A percentile compares a stretch with the other conserved stretches of the same genome.
phyloP scores from a whole-genome alignment of 176 grass and related monocot species.

The Hordeum vulgare region MorexV3_pseudomolecules_assembly NC_058519.1:611945253-611945752 shows the following conservation, averaged over 20 bases:
- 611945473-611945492: background rate
- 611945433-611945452: background rate
- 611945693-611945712: background rate
- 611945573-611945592: background rate
- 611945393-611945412: background rate
- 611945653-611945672: background rate
- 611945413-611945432: background rate
- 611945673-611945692: constrained; percentile 2
- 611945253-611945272: background rate
- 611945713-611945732: constrained; percentile 18
- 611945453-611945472: background rate
- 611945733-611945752: background rate
- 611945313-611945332: constrained; percentile 3
- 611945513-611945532: constrained; percentile 23
- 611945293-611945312: background rate
- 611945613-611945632: no score
- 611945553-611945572: background rate
- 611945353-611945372: constrained; percentile 15
- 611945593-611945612: background rate
- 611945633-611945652: background rate
- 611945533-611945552: constrained; percentile 14
- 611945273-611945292: background rate
- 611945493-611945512: background rate
- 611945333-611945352: background rate
- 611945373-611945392: constrained; percentile 28